phyloP scores from a whole-genome alignment of 2,329 filamentous ascomycete species.

The Nigrospora osmanthi region DNA sequence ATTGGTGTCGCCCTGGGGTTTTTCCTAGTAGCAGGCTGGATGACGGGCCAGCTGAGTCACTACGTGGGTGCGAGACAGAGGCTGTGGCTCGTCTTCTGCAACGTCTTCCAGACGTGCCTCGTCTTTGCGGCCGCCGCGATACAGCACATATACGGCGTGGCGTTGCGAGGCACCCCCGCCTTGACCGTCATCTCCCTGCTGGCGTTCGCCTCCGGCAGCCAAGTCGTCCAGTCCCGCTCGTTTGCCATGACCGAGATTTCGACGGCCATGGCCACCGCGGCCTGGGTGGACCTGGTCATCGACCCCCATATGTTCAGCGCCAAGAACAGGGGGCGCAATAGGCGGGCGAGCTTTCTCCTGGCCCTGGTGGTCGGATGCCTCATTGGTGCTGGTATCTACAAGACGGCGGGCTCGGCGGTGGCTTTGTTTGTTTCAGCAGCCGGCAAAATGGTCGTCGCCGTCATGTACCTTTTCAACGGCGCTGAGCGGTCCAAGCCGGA shows the following conservation, averaged over 20 bases:
- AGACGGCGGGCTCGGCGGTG: constrained; percentile 29
- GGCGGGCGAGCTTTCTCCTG: constrained; percentile 40
- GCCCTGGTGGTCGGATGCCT: constrained; percentile 40
- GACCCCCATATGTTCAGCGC: constrained; percentile 39
- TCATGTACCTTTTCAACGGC: constrained; percentile 34
- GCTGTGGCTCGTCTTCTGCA: constrained; percentile 46
- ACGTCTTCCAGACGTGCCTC: constrained; percentile 43
- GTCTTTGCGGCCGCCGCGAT: constrained; percentile 45
- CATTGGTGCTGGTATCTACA: constrained; percentile 42
- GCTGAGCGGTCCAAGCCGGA: constrained; percentile 22
- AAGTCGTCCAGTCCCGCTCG: constrained; percentile 49
- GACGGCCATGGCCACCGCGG: constrained; percentile 58
- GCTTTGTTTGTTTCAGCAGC: constrained; percentile 34
- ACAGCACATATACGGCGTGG: constrained; percentile 32
- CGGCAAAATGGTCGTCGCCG: constrained; percentile 36
- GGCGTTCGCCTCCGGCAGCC: constrained; percentile 47
- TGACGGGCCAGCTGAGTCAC: constrained; percentile 50
- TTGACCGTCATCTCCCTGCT: constrained; percentile 40
- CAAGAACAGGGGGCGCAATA: constrained; percentile 40
- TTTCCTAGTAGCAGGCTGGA: constrained; percentile 46
- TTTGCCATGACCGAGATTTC: constrained; percentile 53
- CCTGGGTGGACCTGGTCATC: constrained; percentile 52
- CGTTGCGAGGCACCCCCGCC: constrained; percentile 25
- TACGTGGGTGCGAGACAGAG: constrained; percentile 40
- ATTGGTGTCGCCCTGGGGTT: constrained; percentile 46